Evolutionary conservation across 2,329 filamentous ascomycete genomes (phyloP).

Genomic region (Ceratocystis cacaofunesta): DNA sequence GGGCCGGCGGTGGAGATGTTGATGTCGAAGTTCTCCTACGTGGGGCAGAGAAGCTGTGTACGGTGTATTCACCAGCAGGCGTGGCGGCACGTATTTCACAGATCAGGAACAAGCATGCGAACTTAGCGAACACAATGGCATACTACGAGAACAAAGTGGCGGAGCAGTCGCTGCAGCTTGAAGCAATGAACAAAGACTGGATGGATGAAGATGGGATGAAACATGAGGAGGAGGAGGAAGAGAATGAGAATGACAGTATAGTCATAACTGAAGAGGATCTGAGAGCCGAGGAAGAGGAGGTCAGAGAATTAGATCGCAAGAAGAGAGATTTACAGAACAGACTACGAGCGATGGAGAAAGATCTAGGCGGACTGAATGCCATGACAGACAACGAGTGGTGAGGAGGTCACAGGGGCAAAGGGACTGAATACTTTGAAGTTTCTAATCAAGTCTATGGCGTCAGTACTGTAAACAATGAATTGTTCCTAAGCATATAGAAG

Average conservation of each 20-base stretch:
- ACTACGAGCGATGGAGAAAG: conserved; percentile 39
- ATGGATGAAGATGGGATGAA: conserved; percentile 38
- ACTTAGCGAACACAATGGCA: conserved; percentile 57
- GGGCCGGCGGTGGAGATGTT: conserved; percentile 48
- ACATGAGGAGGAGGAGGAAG: conserved; percentile 35
- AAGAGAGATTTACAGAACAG: conserved; percentile 41
- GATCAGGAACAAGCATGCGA: conserved; percentile 55
- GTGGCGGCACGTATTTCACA: conserved; percentile 60
- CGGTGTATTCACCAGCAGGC: conserved; percentile 71
- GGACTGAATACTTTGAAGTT: background rate
- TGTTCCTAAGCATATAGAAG: too few species aligned
- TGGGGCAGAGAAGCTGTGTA: conserved; percentile 79
- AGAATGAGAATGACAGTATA: conserved; percentile 29
- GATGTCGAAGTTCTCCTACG: conserved; percentile 74
- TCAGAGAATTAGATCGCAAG: conserved; percentile 39
- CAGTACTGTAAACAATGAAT: too few species aligned
- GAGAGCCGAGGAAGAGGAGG: conserved; percentile 52
- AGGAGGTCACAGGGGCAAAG: background rate
- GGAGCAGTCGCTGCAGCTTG: conserved; percentile 59
- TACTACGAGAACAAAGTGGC: conserved; percentile 70
- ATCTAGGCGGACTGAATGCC: conserved; percentile 38
- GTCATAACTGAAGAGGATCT: conserved; percentile 54
- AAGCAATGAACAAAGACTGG: conserved; percentile 53
- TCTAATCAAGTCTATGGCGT: background rate
- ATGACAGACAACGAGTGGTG: conserved; percentile 28